Conservation (phyloP, 331 rosid species). For the Malus hybrid region DNA sequence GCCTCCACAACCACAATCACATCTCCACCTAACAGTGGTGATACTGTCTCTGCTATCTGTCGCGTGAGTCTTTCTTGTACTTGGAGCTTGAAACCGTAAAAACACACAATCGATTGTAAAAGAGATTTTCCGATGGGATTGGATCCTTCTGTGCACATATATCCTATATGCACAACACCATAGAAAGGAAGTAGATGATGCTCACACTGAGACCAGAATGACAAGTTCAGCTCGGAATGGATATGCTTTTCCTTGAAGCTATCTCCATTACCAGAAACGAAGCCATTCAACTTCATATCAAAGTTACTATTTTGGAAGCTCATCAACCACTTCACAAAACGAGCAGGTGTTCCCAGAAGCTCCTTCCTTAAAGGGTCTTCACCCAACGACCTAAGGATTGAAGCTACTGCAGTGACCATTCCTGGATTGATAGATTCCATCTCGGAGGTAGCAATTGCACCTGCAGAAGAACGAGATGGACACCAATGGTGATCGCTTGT, state of each 20-base stretch:
- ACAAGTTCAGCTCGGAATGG: slow-evolving; percentile 49
- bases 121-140: slow-evolving; percentile 53
- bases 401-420: slow-evolving; percentile 61
- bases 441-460: slow-evolving; percentile 34
- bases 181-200: slow-evolving; percentile 94
- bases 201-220: slow-evolving; percentile 93
- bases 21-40: slow-evolving; percentile 62
- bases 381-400: slow-evolving; percentile 75
- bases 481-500: slow-evolving; percentile 50
- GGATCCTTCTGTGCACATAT: slow-evolving; percentile 33
- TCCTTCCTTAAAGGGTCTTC: slow-evolving; percentile 87
- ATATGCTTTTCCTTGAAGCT: slow-evolving; percentile 11
- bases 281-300: slow-evolving; percentile 63
- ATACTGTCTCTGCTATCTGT: slow-evolving; percentile 83
- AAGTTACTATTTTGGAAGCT: slow-evolving; percentile 53
- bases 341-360: slow-evolving; percentile 72
- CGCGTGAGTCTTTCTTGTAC: slow-evolving; percentile 95
- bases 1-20: slow-evolving; percentile 92
- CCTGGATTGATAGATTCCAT: slow-evolving; percentile 32
- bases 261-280: slow-evolving; percentile 13
- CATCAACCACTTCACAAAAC: slow-evolving; percentile 78
- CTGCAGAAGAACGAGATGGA: slow-evolving; percentile 38
- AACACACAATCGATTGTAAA: slow-evolving; percentile 66
- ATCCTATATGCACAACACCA: slow-evolving; percentile 89
- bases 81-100: slow-evolving; percentile 92